Evolutionary conservation across 495 filamentous ascomycete genomes (phyloP), one percentile per base, ranked within the genome.

Genomic region (Aspergillus saccharolyticus): DNA sequence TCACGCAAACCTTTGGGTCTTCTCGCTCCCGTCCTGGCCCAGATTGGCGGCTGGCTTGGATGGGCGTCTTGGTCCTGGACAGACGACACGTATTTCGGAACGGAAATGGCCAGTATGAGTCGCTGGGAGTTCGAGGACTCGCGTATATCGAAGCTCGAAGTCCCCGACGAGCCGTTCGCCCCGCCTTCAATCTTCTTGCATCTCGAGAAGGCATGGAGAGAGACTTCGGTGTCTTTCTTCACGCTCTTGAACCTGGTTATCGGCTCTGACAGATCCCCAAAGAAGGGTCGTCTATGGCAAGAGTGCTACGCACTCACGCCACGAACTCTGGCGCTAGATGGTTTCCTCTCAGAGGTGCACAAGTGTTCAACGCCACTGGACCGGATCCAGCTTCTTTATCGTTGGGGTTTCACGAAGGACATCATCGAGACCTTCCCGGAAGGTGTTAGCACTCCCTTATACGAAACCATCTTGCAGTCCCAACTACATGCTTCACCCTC

Each of bases 1-100:
- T 76, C 79, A 9, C 77, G 76, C 42, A 71, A 75, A 45, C 73
- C 81, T 28, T 62, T 74, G 25, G 70, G 78, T 46, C 79, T 83
- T 55, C 70, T 96, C 45, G 81, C 82, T 33, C 82, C 85, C 4
- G 63, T 96, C 2, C 73, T 98, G 16, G 86, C 87, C 22, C 93
- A 96, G 63, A 73, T 98, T 55, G 83, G 87, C 5, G 76, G 78
- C 54, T 97, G 91, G 91, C 70, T 97, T n/a, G 83, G 86, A 7
- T 96, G 92, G 90, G 60, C 74, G 15, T 77, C 77, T 21, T 97
- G 91, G 87, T 78, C 72, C 46, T 80, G 70, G 71, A 70, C 63
- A 4, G 65, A 73, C 24, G 68, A 80, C 53, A 67, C 80, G 8
- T 82, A 86, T 51, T 97, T 91, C 69, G 83, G 84, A 42, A 72